These are phyloP conservation scores for Phytopythium litorale DNA, from an alignment of 352 stramenopile genomes.

Conservation along the genomic window DNA sequence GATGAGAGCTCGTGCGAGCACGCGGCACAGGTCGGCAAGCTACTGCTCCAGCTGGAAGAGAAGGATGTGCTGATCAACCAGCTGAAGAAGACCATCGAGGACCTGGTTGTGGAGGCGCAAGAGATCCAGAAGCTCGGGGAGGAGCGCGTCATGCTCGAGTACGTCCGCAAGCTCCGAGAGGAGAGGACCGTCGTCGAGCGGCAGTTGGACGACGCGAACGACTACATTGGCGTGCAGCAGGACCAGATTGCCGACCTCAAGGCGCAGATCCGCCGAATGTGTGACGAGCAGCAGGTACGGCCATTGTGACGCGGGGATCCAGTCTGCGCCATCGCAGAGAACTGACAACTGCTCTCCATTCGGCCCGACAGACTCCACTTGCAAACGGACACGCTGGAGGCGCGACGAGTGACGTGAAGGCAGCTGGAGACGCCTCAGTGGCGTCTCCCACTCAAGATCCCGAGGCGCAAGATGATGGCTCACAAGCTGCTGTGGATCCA, in stretches of 20 bases:
- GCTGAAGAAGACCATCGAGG: constrained; percentile 77
- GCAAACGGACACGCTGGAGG: not conserved
- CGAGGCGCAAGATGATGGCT: constrained; percentile 9
- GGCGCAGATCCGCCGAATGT: constrained; percentile 52
- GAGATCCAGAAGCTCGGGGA: constrained; percentile 78
- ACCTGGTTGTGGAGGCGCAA: constrained; percentile 64
- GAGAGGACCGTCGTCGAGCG: constrained; percentile 65
- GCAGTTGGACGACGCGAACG: constrained; percentile 70
- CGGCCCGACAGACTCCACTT: not conserved
- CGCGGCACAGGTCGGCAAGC: constrained; percentile 22
- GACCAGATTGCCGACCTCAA: constrained; percentile 78
- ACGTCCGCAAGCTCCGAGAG: constrained; percentile 78
- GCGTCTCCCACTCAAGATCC: not conserved
- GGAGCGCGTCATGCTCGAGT: constrained; percentile 76
- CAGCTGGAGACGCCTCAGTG: not conserved
- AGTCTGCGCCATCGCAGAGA: not conserved
- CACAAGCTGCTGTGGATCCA: constrained; percentile 2
- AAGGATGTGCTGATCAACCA: constrained; percentile 80
- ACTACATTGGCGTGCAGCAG: constrained; percentile 75
- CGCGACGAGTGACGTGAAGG: not conserved
- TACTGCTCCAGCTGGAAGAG: constrained; percentile 74
- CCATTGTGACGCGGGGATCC: not conserved
- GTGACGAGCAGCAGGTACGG: constrained; percentile 29
- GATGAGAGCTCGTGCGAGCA: constrained; percentile 17
- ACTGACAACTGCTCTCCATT: not conserved